Conservation (phyloP, 75 land plant genomes). For the Pinus tabuliformis region DNA sequence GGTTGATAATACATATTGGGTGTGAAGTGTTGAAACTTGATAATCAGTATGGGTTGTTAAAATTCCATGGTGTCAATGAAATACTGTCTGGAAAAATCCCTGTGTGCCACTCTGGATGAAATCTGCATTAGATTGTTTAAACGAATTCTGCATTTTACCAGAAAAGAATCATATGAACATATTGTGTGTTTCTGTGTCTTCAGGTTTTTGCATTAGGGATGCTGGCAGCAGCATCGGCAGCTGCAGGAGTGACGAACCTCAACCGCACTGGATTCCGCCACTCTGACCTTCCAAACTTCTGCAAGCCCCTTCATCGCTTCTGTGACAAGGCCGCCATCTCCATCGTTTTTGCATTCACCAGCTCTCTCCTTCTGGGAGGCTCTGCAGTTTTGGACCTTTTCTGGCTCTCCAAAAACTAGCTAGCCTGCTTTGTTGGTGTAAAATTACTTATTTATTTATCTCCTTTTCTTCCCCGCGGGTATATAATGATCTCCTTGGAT, state of each 20-base stretch:
- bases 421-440: not conserved
- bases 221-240: constrained; percentile 67
- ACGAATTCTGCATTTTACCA: no score
- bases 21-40: no score
- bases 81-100: not conserved
- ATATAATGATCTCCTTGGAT: no score
- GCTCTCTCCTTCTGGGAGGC: constrained; percentile 32
- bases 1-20: no score
- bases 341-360: constrained; percentile 49
- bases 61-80: no score
- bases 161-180: not conserved
- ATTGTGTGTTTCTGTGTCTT: not conserved
- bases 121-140: no score
- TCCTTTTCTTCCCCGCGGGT: no score
- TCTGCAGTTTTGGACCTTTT: constrained; percentile 45
- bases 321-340: constrained; percentile 46
- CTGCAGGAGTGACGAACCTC: constrained; percentile 52
- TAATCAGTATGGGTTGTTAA: no score
- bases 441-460: no score
- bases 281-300: constrained; percentile 46
- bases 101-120: not conserved
- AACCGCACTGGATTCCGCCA: constrained; percentile 58
- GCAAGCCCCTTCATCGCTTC: constrained; percentile 48
- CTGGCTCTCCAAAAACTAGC: constrained; percentile 45
- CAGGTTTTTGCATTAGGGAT: constrained; percentile 61